phyloP scores from a whole-genome alignment of 1,284 basidiomycete species.

The Ceratobasidium sp. region DNA sequence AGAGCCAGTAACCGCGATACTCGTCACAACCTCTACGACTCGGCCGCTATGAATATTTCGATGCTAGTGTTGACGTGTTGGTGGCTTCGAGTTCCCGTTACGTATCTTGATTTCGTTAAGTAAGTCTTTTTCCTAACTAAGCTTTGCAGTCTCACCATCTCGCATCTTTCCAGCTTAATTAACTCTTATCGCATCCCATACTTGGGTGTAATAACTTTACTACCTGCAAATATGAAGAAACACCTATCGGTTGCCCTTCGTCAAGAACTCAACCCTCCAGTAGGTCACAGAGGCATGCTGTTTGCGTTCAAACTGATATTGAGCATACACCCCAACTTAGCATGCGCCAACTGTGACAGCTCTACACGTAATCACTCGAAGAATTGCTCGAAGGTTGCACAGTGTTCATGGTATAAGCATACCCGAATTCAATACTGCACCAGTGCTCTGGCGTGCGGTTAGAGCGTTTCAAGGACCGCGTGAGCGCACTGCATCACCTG shows the following conservation, averaged over 20 bases:
- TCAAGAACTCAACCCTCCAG: slow-evolving; percentile 73
- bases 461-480: slow-evolving; percentile 78
- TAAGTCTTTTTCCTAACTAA: slow-evolving; percentile 53
- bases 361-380: slow-evolving; percentile 71
- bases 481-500: slow-evolving; percentile 57
- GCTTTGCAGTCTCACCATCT: slow-evolving; percentile 35
- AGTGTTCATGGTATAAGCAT: slow-evolving; percentile 68
- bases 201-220: slow-evolving; percentile 72
- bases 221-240: slow-evolving; percentile 71
- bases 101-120: slow-evolving; percentile 79
- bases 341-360: slow-evolving; percentile 66
- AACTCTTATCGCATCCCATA: slow-evolving; percentile 83
- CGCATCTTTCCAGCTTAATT: slow-evolving; percentile 63
- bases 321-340: slow-evolving; percentile 54
- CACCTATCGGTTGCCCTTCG: slow-evolving; percentile 76
- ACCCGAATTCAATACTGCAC: slow-evolving; percentile 81
- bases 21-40: slow-evolving; percentile 56
- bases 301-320: background rate
- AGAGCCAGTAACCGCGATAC: slow-evolving; percentile 43
- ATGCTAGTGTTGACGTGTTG: slow-evolving; percentile 78
- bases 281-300: slow-evolving; percentile 50
- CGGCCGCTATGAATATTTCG: slow-evolving; percentile 68
- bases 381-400: slow-evolving; percentile 67
- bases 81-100: slow-evolving; percentile 78
- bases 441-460: slow-evolving; percentile 83